Base-by-base conservation (phyloP, 257 asterid species). In the Ilex aquifolium region DNA sequence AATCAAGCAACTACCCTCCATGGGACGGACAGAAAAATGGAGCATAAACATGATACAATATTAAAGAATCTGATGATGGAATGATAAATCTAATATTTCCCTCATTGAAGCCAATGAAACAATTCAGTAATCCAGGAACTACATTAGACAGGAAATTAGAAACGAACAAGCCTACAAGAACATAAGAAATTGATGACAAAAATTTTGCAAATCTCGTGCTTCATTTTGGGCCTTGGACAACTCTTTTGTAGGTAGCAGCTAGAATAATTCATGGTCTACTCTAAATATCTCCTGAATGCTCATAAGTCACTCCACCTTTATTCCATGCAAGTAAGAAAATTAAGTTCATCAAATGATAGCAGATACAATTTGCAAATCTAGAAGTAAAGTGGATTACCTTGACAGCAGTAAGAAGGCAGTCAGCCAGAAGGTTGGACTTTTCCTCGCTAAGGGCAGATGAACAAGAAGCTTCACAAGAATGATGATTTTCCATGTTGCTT, bases 351-450 rank as follows among this genome's bases (percentile, higher is more conserved):
- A 8, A 36, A 36, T 8, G 1, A 4, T 36, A 36, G 8, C 42
- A 36, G 5, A 2, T 36, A 36, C 8, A 4, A 36, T n/a, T 10
- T 6, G 57, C 29, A 53, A 53, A 21, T 49, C 54, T 52, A 21
- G 8, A 5, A 50, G 60, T 13, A 31, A 27, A 56, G 17, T 6
- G 73, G 60, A 64, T 59, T 63, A 88, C 95, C 90, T 85, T 88
- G 31, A 88, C 87, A 66, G 93, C 72, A 10, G 91, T 69, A 65
- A 83, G 91, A 74, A 85, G 93, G 69, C 95, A 88, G 62, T 88
- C 94, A 63, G 83, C 80, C 56, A 88, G 73, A 77, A 88, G 88
- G 79, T 65, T 62, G 63, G 74, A 79, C 70, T 58, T 73, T 67
- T 79, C 86, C 40, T 66, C 79, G 57, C 69, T 79, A 59, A 53